A percentile compares a stretch with the other conserved stretches of the same genome.
Evolutionary conservation across 176 grass and related monocot species (phyloP).

Genomic region (Panicum miliaceum): DNA sequence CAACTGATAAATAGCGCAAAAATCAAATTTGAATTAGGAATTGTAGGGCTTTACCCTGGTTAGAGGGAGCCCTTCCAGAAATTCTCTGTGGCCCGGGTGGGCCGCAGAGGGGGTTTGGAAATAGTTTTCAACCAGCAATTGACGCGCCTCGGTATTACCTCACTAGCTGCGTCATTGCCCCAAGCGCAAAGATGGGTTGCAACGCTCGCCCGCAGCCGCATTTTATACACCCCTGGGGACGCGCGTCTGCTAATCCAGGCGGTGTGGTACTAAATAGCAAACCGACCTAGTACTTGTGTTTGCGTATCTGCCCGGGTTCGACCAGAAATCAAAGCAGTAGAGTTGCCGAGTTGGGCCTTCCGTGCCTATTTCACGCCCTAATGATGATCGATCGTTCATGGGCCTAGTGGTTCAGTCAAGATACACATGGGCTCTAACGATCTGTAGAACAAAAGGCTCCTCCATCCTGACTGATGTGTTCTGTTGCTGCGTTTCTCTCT

Average conservation of each 20-base stretch:
- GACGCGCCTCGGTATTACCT: conserved; percentile 80
- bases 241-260: background rate
- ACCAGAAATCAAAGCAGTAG: too few relatives aligned
- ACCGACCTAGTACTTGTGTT: background rate
- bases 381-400: background rate
- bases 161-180: conserved; percentile 90
- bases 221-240: background rate
- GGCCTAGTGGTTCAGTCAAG: background rate
- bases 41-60: conserved; percentile 30
- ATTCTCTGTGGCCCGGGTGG: background rate
- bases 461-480: background rate
- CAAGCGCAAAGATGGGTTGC: conserved; percentile 64
- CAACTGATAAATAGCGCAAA: background rate
- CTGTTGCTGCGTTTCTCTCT: conserved; percentile 35
- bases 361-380: background rate
- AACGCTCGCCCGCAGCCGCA: background rate
- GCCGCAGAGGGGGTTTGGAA: conserved; percentile 71
- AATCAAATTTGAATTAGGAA: background rate
- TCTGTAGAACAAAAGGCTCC: background rate
- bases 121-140: conserved; percentile 94
- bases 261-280: background rate
- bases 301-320: background rate
- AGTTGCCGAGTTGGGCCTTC: background rate
- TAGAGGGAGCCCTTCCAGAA: conserved; percentile 27
- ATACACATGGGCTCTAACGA: background rate